phyloP scores from a whole-genome alignment of 2,329 filamentous ascomycete genomes.

The Aspergillus sp. region DNA sequence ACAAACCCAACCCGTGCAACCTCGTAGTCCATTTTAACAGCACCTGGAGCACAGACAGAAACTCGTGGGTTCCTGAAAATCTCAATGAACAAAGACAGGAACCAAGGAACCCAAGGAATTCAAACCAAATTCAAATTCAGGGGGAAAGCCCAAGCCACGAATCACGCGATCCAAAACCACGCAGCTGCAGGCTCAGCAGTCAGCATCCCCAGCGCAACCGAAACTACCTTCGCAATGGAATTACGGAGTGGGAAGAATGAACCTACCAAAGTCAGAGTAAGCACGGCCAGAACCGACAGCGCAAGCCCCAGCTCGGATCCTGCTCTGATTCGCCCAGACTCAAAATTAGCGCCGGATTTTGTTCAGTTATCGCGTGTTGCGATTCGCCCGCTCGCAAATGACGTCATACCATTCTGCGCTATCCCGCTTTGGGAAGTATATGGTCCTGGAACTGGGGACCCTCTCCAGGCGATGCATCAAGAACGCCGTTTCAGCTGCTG shows the following conservation, averaged over 20 bases:
- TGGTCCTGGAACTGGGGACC: neutral
- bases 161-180: no score
- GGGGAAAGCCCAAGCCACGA: no score
- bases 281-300: no score
- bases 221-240: no score
- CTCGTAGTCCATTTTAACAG: neutral
- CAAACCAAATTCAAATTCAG: no score
- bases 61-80: neutral
- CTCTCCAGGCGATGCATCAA: neutral
- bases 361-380: neutral
- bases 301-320: neutral
- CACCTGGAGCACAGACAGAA: no score
- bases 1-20: neutral
- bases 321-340: neutral
- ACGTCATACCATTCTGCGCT: neutral
- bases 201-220: no score
- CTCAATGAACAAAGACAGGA: neutral
- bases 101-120: no score
- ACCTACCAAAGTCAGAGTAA: no score
- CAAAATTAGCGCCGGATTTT: neutral
- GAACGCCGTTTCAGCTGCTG: neutral
- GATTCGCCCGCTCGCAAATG: constrained; percentile 13
- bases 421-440: constrained; percentile 4
- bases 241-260: no score
- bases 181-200: no score